Conservation (phyloP, 2,329 filamentous ascomycete species). For the Microcyclospora pomicola region DNA sequence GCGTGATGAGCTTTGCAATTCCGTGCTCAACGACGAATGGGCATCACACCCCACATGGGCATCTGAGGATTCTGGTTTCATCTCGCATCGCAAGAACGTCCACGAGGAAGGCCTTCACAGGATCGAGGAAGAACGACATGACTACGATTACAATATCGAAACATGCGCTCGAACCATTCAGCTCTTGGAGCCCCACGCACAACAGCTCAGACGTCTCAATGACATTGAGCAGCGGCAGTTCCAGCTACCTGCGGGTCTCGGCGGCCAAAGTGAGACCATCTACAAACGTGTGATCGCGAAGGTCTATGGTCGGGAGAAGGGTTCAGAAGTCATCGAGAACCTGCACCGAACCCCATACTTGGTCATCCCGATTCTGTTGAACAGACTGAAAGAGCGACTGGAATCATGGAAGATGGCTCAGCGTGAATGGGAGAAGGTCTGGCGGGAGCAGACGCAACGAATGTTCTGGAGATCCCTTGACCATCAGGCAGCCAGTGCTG, state of each 20-base stretch:
- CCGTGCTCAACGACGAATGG: slow-evolving; percentile 94
- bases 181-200: slow-evolving; percentile 83
- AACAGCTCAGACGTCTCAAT: slow-evolving; percentile 71
- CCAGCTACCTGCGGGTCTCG: slow-evolving; percentile 67
- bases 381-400: slow-evolving; percentile 84
- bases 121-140: slow-evolving; percentile 94
- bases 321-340: slow-evolving; percentile 71
- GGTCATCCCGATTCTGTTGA: slow-evolving; percentile 77
- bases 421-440: slow-evolving; percentile 98
- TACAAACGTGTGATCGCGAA: slow-evolving; percentile 97
- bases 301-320: slow-evolving; percentile 76
- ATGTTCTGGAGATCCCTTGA: slow-evolving; percentile 95
- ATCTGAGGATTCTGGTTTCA: slow-evolving; percentile 93
- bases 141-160: slow-evolving; percentile 98
- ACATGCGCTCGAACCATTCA: slow-evolving; percentile 90
- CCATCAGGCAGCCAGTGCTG: slow-evolving; percentile 86
- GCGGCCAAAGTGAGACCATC: slow-evolving; percentile 88
- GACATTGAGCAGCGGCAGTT: slow-evolving; percentile 49
- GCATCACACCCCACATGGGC: slow-evolving; percentile 98
- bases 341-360: slow-evolving; percentile 73
- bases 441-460: slow-evolving; percentile 87
- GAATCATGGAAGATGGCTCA: slow-evolving; percentile 96
- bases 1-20: slow-evolving; percentile 84
- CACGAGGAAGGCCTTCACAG: slow-evolving; percentile 89
- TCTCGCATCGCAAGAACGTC: slow-evolving; percentile 91